phyloP scores from a whole-genome alignment of 192 early-diverging fungal genomes.

The Mortierella antarctica region DNA sequence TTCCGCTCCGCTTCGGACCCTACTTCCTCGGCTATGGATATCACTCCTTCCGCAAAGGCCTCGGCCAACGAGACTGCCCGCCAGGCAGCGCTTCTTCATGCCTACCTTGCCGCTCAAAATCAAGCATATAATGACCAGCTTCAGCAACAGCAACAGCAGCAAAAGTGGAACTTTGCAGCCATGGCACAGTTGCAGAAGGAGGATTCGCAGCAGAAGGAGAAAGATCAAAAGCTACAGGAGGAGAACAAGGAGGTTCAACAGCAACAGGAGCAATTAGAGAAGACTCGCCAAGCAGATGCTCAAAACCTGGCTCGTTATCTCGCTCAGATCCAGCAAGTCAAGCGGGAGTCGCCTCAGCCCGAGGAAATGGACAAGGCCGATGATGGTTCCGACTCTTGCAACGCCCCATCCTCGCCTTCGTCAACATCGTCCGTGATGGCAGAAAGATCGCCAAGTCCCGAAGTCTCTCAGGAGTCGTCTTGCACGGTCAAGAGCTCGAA shows the following conservation, averaged over 20 bases:
- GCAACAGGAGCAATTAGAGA: constrained; percentile 13
- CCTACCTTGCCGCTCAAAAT: constrained; percentile 37
- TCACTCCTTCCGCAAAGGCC: background rate
- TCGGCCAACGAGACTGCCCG: constrained; percentile 34
- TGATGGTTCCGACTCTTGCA: constrained; percentile 11
- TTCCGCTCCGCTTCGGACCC: background rate
- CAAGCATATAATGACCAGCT: constrained; percentile 11
- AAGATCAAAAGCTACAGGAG: constrained; percentile 10
- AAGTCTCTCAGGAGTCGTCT: background rate
- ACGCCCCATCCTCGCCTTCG: constrained; percentile 23
- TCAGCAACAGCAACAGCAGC: constrained; percentile 35
- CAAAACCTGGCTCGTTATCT: constrained; percentile 47
- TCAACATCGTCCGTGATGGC: constrained; percentile 24
- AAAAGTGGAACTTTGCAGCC: constrained; percentile 13
- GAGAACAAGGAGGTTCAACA: constrained; percentile 1
- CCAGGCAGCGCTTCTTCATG: constrained; percentile 46
- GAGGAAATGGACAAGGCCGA: constrained; percentile 14
- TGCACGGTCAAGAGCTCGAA: background rate
- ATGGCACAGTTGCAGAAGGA: constrained; percentile 10
- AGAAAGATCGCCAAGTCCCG: constrained; percentile 35
- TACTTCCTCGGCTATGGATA: background rate
- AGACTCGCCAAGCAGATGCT: constrained; percentile 33
- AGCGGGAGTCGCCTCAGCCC: constrained; percentile 15
- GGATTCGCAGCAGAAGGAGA: constrained; percentile 7
- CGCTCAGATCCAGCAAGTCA: constrained; percentile 28